Evolutionary conservation across 495 filamentous ascomycete genomes (phyloP), one percentile per base, ranked within the genome.

Genomic region (Rhizodiscina lignyota): DNA sequence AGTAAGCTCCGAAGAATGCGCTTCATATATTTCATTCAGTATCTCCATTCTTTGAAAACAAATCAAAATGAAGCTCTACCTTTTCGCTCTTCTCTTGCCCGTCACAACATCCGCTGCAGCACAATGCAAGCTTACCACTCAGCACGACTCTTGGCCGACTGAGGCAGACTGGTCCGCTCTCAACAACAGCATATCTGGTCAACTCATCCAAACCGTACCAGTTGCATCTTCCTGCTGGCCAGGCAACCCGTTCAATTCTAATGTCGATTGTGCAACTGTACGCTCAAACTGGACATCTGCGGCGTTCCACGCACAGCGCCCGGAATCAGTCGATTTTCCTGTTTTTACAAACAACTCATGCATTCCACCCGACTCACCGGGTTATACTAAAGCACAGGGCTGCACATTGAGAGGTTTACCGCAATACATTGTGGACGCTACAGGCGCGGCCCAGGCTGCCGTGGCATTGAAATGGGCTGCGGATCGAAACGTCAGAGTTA

Each of bases 171-270:
- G 33, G 17, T 10, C 17, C 33, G 33, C 16, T 5, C 20, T 36
- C 10, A 32, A 18, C 17, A 32, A 18, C 10, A 18, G 10, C 17
- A 18, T 32, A 10, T 8, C 6, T 16, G 30, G 30, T 6, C 10
- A 6, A 6, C 30, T 32, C 10, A 10, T 32, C 30, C 8, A 32
- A 18, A 6, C 30, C 10, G 10, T 16, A 10, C 30, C 30, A 8
- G 10, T 16, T 11, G 30, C 30, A 18, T 10, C 30, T 6, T 6
- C 30, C 30, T 32, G 30, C 18, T 38, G 22, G 22, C 42, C 11
- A 19, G 41, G 35, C 40, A 31, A 35, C 40, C 18, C 30, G 8
- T 18, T 11, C 10, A 32, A 32, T 18, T 10, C 30, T 6, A 10
- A 32, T 8, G 10, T 10, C 10, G 24, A 27, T 13, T 32, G 30